A percentile compares a stretch with the other conserved stretches of the same genome.
phyloP scores from a whole-genome alignment of 202 grass and related monocot species.

The Sporobolus alterniflorus region DNA sequence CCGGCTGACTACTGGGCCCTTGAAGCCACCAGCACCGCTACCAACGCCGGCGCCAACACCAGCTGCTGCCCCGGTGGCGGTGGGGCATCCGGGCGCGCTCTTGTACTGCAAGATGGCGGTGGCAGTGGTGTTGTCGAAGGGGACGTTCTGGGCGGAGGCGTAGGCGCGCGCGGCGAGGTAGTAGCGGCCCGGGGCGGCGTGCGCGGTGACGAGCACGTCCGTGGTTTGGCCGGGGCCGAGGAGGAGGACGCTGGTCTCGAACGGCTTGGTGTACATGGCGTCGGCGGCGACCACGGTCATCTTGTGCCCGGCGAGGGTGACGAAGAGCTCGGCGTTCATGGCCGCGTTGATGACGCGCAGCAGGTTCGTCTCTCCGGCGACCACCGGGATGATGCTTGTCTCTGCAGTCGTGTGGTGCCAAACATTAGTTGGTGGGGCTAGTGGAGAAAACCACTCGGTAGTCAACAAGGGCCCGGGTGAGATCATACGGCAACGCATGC shows the following conservation, averaged over 20 bases:
- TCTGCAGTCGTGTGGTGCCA: slow-evolving; percentile 32
- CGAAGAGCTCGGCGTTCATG: slow-evolving; percentile 87
- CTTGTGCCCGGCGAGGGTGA: slow-evolving; percentile 81
- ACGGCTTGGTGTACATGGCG: slow-evolving; percentile 81
- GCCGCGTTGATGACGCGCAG: slow-evolving; percentile 89
- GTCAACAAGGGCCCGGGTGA: background rate
- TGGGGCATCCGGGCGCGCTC: slow-evolving; percentile 26
- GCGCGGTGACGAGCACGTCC: slow-evolving; percentile 87
- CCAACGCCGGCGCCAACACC: background rate
- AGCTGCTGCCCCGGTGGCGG: background rate
- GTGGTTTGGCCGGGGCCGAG: slow-evolving; percentile 89
- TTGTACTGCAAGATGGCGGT: slow-evolving; percentile 90
- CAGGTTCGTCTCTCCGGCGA: slow-evolving; percentile 68
- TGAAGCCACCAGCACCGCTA: background rate
- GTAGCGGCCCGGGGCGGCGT: slow-evolving; percentile 70
- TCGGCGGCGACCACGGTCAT: slow-evolving; percentile 94
- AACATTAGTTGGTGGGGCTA: slow-evolving; percentile 5
- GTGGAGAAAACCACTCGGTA: background rate
- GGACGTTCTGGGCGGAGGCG: slow-evolving; percentile 54
- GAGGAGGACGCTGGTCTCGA: slow-evolving; percentile 67
- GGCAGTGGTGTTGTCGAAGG: slow-evolving; percentile 92
- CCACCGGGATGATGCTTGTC: slow-evolving; percentile 75
- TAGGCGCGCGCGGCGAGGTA: slow-evolving; percentile 85
- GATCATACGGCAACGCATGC: background rate
- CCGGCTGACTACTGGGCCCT: background rate